Evolutionary conservation across 371 early-diverging fungal genomes (phyloP), one percentile per base, ranked within the genome.

Genomic region (Coemansia sp.): DNA sequence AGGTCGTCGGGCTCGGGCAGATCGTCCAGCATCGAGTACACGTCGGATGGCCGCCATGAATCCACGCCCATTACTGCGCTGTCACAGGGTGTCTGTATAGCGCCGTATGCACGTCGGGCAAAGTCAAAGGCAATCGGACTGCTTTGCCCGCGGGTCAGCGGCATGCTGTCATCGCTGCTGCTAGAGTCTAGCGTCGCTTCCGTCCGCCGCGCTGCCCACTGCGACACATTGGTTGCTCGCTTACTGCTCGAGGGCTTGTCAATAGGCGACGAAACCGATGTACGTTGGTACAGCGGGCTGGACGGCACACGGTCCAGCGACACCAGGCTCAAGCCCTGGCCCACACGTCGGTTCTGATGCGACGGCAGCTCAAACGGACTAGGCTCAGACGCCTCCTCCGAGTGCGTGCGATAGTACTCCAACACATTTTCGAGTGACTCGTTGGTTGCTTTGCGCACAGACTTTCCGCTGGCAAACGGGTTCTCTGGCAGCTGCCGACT

Each of bases 401-500:
- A 51, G 31, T 52, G 45, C 1, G 67, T 67, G 42, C 73, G 76
- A 40, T 75, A 75, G 47, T 75, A 75, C 68, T 75, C 76, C 21
- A 75, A 51, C 22, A 75, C 76, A 22, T 75, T 75, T 52, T 75
- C 76, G 37, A 75, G 57, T 2, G 76, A 75, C 62, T 75, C 76
- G 29, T 45, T 68, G 3, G 76, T 75, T 5, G 61, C 76, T 39
- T 71, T 75, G 56, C 76, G 63, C 10, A 64, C 64, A 6, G 68
- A 64, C 24, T 26, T 34, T 42, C 4, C n/a, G 37, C 62, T 8
- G 31, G 63, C 39, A 24, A 61, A 26, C 10, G 26, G 37, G 29
- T n/a, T 22, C 40, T 39, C 37, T 13, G 27, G 18, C 27, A 42
- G 62, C 45, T 11, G 22, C 47, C 11, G 64, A 21, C 14, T 26